Base-by-base conservation (phyloP, 2,329 filamentous ascomycete species). In the Fulvia fulva region DNA sequence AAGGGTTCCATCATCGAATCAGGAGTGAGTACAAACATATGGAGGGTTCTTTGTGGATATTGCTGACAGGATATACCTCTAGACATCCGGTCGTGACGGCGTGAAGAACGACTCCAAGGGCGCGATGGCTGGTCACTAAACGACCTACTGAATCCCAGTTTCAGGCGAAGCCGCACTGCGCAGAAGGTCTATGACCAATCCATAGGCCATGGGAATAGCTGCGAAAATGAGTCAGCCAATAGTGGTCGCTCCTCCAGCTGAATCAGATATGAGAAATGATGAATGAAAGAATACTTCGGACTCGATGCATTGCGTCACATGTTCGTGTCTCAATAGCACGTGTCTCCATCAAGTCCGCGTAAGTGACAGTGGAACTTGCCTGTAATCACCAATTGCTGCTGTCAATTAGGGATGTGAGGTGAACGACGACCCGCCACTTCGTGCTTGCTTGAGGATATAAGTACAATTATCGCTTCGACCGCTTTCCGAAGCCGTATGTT, bases 1-100 rank as follows among this genome's bases (percentile, higher is more conserved):
- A 84, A 84, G 73, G 93, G 93, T 22, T 80, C 80, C 16, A 73
- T 87, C 56, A 87, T 94, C 76, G 82, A 84, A 69, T 72, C 73
- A 41, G 75, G 80, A 73, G 84, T 86, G 76, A 63, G 79, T 74
- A 47, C 43, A n/a, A 16, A 34, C 41, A 19, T 37, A 19, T 25
- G 5, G 43, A 21, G 7, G 7, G 41, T 14, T 30, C 22, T 45
- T 14, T 28, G 22, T 51, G 28, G n/a, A 8, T 43, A 30, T 7
- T 41, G 21, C 22, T 4, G 2, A 44, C 34, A 28, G n/a, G 8
- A 26, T 26, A 9, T 19, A 8, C 19, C 45, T 25, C 7, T 57
- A 77, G 75, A 72, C 71, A 66, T 60, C 69, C 53, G 75, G 74
- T 57, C 75, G 76, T 65, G 69, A 74, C 55, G 76, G 76, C 53